A percentile compares a stretch with the other conserved stretches of the same genome.
These are phyloP conservation scores for Picochlorum sp. DNA, from an alignment of 139 green algal species.

Conservation along the genomic window DNA sequence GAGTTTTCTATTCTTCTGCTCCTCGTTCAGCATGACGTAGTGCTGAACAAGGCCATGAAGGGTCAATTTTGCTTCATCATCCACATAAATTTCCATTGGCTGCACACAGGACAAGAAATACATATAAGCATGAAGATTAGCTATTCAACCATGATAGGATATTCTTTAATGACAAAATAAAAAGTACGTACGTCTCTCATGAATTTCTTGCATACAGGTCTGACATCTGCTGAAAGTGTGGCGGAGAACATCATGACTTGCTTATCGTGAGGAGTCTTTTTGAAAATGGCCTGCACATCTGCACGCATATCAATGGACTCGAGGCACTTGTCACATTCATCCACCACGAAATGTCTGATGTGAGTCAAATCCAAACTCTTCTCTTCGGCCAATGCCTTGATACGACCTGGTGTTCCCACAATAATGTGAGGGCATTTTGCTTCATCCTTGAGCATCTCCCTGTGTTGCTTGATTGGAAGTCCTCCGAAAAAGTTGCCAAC, in stretches of 20 bases:
- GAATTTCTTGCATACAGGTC: constrained; percentile 97
- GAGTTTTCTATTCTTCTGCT: constrained; percentile 98
- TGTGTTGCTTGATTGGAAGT: constrained; percentile 71
- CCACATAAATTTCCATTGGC: constrained; percentile 86
- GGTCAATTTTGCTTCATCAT: constrained; percentile 98
- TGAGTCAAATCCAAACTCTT: constrained; percentile 69
- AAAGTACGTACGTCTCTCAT: constrained; percentile 70
- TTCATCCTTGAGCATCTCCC: constrained; percentile 75
- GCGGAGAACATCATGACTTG: constrained; percentile 99
- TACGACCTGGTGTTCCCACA: constrained; percentile 91
- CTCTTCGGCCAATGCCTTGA: constrained; percentile 84
- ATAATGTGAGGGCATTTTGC: constrained; percentile 80
- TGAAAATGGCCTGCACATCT: constrained; percentile 95
- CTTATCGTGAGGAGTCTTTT: constrained; percentile 96
- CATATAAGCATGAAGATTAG: not conserved
- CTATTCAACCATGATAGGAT: not conserved
- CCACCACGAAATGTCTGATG: constrained; percentile 93
- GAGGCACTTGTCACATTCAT: constrained; percentile 99
- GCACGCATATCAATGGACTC: constrained; percentile 94
- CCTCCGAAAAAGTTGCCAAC: constrained; percentile 94
- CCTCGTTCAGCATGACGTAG: constrained; percentile 96
- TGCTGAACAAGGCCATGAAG: constrained; percentile 99
- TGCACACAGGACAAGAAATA: constrained; percentile 18
- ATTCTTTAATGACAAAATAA: not conserved
- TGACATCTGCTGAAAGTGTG: constrained; percentile 86